Evolutionary conservation across 2,329 filamentous ascomycete species (phyloP).

Genomic region (Colletotrichum spinosum): DNA sequence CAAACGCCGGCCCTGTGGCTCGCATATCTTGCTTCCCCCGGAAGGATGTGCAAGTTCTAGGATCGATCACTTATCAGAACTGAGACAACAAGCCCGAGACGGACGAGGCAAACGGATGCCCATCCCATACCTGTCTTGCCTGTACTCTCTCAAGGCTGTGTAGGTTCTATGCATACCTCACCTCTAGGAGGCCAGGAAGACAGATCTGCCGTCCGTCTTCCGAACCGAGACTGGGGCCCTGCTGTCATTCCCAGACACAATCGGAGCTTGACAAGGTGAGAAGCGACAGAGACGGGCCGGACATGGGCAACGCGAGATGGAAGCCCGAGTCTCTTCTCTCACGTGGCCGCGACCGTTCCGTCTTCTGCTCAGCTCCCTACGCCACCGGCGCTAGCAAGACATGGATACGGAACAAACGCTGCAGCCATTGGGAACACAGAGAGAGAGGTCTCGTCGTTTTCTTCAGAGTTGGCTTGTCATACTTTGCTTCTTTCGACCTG

Average conservation of each 20-base stretch:
- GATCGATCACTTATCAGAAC: constrained; percentile 26
- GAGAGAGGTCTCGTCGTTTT: not conserved
- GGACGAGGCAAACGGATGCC: not conserved
- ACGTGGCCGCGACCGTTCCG: constrained; percentile 21
- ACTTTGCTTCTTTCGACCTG: not conserved
- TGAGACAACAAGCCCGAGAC: not conserved
- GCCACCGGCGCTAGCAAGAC: constrained; percentile 19
- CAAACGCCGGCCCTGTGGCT: constrained; percentile 5
- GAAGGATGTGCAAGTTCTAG: constrained; percentile 10
- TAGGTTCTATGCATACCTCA: too few relatives aligned
- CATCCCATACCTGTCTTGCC: not conserved
- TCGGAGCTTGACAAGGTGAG: too few relatives aligned
- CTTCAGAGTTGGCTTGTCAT: constrained; percentile 14
- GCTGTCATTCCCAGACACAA: too few relatives aligned
- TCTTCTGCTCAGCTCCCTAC: constrained; percentile 12
- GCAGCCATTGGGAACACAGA: constrained; percentile 9
- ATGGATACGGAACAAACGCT: constrained; percentile 6
- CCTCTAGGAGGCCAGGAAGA: too few relatives aligned
- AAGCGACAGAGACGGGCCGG: not conserved
- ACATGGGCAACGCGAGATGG: constrained; percentile 7
- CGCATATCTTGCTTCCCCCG: constrained; percentile 4
- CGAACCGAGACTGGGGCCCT: too few relatives aligned
- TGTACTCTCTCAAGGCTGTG: too few relatives aligned
- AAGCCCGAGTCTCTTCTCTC: constrained; percentile 10
- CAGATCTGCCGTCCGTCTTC: too few relatives aligned